Percentiles rank a stretch among this genome's conserved stretches.
Evolutionary conservation across 2,329 filamentous ascomycete species (phyloP).

Genomic region (Whalleya microplaca): DNA sequence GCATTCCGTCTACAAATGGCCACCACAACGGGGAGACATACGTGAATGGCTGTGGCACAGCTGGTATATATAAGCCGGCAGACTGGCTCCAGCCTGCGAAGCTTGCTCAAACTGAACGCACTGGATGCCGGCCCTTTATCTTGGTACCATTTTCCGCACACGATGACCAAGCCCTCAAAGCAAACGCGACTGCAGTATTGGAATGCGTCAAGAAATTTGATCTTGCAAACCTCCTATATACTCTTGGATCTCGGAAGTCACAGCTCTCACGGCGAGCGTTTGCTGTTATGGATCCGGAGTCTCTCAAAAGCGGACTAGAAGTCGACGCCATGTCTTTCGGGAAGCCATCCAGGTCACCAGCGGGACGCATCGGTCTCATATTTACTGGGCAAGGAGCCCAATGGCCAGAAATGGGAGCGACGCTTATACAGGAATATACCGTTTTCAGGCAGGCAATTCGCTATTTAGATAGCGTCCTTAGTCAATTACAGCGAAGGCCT

Average conservation of each 20-base stretch:
- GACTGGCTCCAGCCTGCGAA: neutral
- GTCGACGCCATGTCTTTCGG: neutral
- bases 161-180: neutral
- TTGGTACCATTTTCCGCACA: conserved; percentile 1
- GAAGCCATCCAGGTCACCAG: neutral
- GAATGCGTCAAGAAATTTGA: neutral
- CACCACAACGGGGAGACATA: no score
- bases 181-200: neutral
- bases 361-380: neutral
- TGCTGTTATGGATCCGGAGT: neutral
- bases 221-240: neutral
- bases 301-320: neutral
- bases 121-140: neutral
- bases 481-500: neutral
- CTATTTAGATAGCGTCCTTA: neutral
- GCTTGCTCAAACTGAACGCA: neutral
- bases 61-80: no score
- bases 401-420: neutral
- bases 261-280: neutral
- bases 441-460: neutral
- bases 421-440: neutral
- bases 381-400: conserved; percentile 1
- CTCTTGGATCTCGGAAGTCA: neutral
- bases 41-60: no score
- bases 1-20: neutral